phyloP scores from a whole-genome alignment of 805 yeast species.

The Starmerella vaccinii region DNA sequence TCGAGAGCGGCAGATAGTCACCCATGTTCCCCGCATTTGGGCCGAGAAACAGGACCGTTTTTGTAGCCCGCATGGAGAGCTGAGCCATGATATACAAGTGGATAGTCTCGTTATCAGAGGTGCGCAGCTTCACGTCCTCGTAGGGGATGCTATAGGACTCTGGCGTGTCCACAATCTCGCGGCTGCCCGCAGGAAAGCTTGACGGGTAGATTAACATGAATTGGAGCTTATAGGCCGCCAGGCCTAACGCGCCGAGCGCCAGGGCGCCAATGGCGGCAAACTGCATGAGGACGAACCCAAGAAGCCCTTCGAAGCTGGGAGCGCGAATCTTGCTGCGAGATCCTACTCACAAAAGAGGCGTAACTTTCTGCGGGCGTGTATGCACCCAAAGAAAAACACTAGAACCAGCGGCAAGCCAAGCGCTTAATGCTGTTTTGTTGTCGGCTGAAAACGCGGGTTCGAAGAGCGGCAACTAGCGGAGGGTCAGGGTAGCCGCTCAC shows the following conservation, averaged over 20 bases:
- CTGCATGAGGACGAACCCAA: slow-evolving; percentile 9
- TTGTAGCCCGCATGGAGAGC: slow-evolving; percentile 33
- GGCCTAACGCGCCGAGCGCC: slow-evolving; percentile 9
- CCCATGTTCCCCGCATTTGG: slow-evolving; percentile 98
- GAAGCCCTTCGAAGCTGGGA: neutral
- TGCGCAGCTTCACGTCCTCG: slow-evolving; percentile 48
- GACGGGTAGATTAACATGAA: slow-evolving; percentile 72
- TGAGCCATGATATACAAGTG: slow-evolving; percentile 48
- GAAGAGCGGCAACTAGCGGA: neutral
- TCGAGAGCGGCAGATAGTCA: slow-evolving; percentile 71
- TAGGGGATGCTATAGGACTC: slow-evolving; percentile 55
- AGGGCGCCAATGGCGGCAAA: slow-evolving; percentile 10
- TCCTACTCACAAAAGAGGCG: too few relatives aligned
- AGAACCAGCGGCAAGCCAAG: too few relatives aligned
- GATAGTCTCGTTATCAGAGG: slow-evolving; percentile 59
- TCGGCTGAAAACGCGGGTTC: neutral
- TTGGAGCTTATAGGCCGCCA: slow-evolving; percentile 36
- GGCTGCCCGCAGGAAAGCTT: slow-evolving; percentile 59
- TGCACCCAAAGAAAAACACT: too few relatives aligned
- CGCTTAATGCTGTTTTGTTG: too few relatives aligned
- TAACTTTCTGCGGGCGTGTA: too few relatives aligned
- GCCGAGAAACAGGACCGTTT: slow-evolving; percentile 66
- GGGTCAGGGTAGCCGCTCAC: neutral
- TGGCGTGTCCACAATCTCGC: slow-evolving; percentile 64
- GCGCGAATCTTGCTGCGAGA: neutral